Evolutionary conservation across 2,329 filamentous ascomycete species (phyloP), one percentile per base, ranked within the genome.

Genomic region (Fusarium sp.): DNA sequence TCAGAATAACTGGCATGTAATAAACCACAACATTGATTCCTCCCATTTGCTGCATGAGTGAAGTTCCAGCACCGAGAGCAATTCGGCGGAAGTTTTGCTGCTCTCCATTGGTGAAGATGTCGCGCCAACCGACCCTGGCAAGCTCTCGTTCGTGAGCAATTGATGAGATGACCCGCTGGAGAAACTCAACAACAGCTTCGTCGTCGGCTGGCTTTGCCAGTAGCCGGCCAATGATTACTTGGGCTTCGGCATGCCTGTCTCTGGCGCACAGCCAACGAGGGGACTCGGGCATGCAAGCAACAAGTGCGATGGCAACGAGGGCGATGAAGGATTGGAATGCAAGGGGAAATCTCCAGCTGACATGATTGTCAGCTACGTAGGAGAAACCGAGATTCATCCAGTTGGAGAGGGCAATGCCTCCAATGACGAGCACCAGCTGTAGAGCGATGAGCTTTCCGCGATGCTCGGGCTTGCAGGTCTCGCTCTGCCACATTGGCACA

Each of bases 311-410:
- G 2, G 55, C 38, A 10, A 40, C 16, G 24, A 64, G 24, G 42
- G 55, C 44, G n/a, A 64, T 59, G 33, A 64, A 33, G 44, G 42
- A 59, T 44, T 59, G 62, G 17, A 59, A 53, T 1, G 27, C 55
- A 7, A 64, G 53, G 6, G 62, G 62, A n/a, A 64, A 64, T 16
- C 62, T 22, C 55, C 62, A 59, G 9, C 29, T 38, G 6, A 62
- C 20, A 4, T 44, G 29, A 6, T 20, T 6, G 17, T 58, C 38
- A 11, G 40, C 14, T 11, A 51, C 27, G 44, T 40, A 64, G 6
- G 62, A 36, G 22, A 64, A 51, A n/a, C 55, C 42, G 8, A 22
- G 22, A 9, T 46, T 46, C 42, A 46, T 46, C n/a, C 42, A 20
- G 42, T 46, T 22, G 42, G 17, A 12, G 20, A 46, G 10, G 20